Conservation (phyloP, 306 rosid species). For the Cucurbita ficifolia region DNA sequence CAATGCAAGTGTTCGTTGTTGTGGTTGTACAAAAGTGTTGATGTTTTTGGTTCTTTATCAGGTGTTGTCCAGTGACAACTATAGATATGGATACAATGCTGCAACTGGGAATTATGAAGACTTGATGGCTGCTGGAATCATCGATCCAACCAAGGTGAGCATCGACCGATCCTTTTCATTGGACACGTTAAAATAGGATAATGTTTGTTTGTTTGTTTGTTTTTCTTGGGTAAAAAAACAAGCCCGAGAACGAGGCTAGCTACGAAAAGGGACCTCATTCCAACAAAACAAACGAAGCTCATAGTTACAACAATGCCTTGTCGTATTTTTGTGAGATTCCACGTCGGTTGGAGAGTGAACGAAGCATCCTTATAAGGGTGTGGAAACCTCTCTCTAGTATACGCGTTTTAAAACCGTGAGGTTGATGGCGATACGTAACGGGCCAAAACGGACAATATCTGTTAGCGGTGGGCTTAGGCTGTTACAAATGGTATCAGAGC, state of each 20-base stretch:
- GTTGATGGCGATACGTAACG: no score
- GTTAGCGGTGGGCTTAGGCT: no score
- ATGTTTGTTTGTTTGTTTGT: no score
- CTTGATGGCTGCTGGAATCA: slow-evolving; percentile 92
- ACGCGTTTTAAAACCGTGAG: no score
- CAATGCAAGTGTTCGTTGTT: not conserved
- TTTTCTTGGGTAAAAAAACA: not conserved
- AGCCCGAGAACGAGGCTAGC: not conserved
- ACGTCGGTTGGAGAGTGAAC: no score
- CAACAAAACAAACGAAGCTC: not conserved
- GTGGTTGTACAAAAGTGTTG: not conserved
- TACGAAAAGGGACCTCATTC: not conserved
- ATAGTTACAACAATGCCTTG: not conserved
- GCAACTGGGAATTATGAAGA: slow-evolving; percentile 97
- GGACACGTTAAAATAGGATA: no score
- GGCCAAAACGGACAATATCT: no score
- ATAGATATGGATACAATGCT: slow-evolving; percentile 74
- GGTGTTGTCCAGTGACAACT: slow-evolving; percentile 75
- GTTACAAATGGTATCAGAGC: no score
- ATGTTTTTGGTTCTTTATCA: slow-evolving; percentile 6
- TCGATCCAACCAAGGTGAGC: slow-evolving; percentile 90
- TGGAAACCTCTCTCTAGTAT: no score
- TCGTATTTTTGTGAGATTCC: not conserved
- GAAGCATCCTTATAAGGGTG: no score
- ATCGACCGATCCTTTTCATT: no score